Percentiles rank a stretch among this genome's conserved stretches.
Evolutionary conservation across 2,329 filamentous ascomycete species (phyloP).

Genomic region (Colletotrichum paranaense): DNA sequence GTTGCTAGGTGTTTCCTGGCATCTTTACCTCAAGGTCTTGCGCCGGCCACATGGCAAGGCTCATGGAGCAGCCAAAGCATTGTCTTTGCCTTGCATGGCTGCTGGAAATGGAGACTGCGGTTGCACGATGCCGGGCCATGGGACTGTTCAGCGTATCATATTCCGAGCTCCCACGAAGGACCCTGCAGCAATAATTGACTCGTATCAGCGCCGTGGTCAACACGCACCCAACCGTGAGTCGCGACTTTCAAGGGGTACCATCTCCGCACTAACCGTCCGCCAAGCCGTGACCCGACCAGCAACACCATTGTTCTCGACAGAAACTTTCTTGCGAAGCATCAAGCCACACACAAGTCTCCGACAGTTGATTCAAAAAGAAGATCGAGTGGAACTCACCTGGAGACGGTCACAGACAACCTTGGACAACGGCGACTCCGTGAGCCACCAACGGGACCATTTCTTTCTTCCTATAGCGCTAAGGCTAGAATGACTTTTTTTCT

Average conservation of each 20-base stretch:
- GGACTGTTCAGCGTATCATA: slow-evolving; percentile 13
- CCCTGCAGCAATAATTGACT: slow-evolving; percentile 28
- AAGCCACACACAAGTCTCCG: slow-evolving; percentile 17
- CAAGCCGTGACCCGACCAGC: slow-evolving; percentile 9
- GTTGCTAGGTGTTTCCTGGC: slow-evolving; percentile 12
- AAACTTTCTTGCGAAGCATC: slow-evolving; percentile 12
- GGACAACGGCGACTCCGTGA: slow-evolving; percentile 5
- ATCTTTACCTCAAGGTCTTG: neutral
- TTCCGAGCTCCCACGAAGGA: slow-evolving; percentile 14
- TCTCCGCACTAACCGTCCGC: slow-evolving; percentile 26
- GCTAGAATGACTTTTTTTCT: slow-evolving; percentile 27
- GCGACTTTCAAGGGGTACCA: slow-evolving; percentile 16
- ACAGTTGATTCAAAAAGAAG: slow-evolving; percentile 14
- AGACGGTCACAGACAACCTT: slow-evolving; percentile 11
- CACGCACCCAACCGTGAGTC: slow-evolving; percentile 16
- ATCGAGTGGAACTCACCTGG: neutral
- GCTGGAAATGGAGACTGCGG: neutral
- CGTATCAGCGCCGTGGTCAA: slow-evolving; percentile 6
- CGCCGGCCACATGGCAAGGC: slow-evolving; percentile 9
- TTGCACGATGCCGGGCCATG: slow-evolving; percentile 11
- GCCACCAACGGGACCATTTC: slow-evolving; percentile 15
- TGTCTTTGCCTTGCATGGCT: slow-evolving; percentile 4
- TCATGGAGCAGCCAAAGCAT: slow-evolving; percentile 4
- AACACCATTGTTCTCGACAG: slow-evolving; percentile 19
- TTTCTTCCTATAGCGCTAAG: slow-evolving; percentile 10